Evolutionary conservation across 768 basidiomycete species (phyloP).

Genomic region (Gymnopilus junonius): DNA sequence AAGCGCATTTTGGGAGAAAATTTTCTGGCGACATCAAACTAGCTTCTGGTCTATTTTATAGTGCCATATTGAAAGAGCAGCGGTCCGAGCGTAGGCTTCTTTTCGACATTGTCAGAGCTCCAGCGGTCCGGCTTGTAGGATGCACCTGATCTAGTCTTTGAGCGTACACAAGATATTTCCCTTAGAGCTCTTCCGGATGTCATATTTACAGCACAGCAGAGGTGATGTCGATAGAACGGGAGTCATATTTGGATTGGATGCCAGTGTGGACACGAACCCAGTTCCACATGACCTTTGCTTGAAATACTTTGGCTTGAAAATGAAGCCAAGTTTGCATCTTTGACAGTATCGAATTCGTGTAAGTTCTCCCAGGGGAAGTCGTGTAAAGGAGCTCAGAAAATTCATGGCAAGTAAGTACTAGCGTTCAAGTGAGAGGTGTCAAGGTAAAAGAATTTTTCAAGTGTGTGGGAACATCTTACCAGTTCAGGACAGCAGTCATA

Average conservation of each 20-base stretch:
- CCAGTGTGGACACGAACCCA: too few relatives aligned
- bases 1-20: constrained; percentile 14
- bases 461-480: too few relatives aligned
- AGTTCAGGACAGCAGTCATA: too few relatives aligned
- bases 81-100: neutral
- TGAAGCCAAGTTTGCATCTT: neutral
- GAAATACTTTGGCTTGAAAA: neutral
- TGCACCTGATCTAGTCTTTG: neutral
- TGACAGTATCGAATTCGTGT: neutral
- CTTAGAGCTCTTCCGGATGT: neutral
- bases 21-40: neutral
- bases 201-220: neutral
- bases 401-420: too few relatives aligned
- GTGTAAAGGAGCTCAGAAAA: neutral
- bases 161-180: neutral
- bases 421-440: too few relatives aligned
- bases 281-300: neutral
- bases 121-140: neutral
- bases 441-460: too few relatives aligned
- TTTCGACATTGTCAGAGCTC: neutral
- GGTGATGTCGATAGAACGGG: neutral
- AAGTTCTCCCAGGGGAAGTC: too few relatives aligned
- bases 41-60: neutral
- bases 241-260: too few relatives aligned
- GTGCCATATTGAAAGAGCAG: neutral